Base-by-base conservation (phyloP, 1,284 basidiomycete genomes). In the Leccinum pallidistipes region DNA sequence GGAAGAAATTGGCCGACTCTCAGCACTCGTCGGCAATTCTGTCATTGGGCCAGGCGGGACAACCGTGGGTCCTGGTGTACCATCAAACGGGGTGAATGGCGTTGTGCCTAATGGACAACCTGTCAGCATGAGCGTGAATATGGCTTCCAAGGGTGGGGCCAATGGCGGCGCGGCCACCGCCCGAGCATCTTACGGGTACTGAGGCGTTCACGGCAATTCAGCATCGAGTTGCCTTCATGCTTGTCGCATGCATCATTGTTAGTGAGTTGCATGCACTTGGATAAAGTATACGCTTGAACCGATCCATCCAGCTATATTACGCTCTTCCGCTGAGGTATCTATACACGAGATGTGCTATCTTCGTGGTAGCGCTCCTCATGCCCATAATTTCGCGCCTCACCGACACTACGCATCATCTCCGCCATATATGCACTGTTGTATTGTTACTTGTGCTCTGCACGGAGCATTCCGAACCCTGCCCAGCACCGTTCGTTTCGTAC, bases 1-100 rank as follows among this genome's bases (percentile, higher is more conserved):
- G 57, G 90, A 92, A 72, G 90, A 92, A 75, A 89, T 92, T 56
- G 86, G 87, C n/a, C 84, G 91, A 2, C 80, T 93, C 1, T 85
- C 85, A 5, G 81, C 89, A 1, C 82, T 91, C 50, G 87, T 92
- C 7, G 84, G 89, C 27, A 81, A 81, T 43, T 80, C 81, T 2
- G 85, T 82, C n/a, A 83, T 88, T 47, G 83, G 72, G 3, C 71
- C 68, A 63, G 77, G 63, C 16, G 71, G 73, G 5, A 63, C 74
- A 27, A 65, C 72, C 51, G 65, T 74, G 40, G 66, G 71, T 51
- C 64, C 64, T 54, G 71, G 68, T 60, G 69, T 68, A n/a, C 64
- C 65, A 8, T n/a, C 68, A 29, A 66, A 65, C 9, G 59, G 55
- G 5, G 66, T 68, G 31, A 75, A 72, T 16, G 76, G 69, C n/a